These are phyloP conservation scores for Apiospora phragmitis DNA, from an alignment of 2,329 filamentous ascomycete species.

Conservation along the genomic window DNA sequence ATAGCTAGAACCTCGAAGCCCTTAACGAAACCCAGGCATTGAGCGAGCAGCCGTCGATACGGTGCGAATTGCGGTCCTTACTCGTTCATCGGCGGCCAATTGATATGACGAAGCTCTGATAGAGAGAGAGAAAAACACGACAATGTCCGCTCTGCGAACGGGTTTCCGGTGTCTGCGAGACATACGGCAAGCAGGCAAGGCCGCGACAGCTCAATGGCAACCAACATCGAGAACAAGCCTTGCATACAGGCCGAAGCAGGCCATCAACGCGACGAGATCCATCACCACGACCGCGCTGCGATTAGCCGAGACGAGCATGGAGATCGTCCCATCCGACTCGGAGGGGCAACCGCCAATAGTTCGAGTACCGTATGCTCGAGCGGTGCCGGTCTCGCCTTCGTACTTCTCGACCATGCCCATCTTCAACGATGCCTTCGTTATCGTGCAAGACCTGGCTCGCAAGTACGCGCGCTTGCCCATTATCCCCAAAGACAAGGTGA, in stretches of 20 bases:
- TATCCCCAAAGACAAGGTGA: conserved; percentile 63
- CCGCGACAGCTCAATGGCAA: conserved; percentile 23
- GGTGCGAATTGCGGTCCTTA: not conserved
- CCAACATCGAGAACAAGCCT: conserved; percentile 19
- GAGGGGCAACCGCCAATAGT: not conserved
- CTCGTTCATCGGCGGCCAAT: conserved; percentile 8
- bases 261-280: conserved; percentile 10
- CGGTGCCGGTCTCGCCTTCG: conserved; percentile 83
- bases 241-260: conserved; percentile 10
- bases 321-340: not conserved
- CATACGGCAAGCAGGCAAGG: conserved; percentile 19
- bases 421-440: conserved; percentile 83
- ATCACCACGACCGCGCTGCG: conserved; percentile 12
- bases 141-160: conserved; percentile 33
- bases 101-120: conserved; percentile 11
- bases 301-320: not conserved
- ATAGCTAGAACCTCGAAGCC: not conserved
- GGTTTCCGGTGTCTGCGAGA: conserved; percentile 31
- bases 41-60: conserved; percentile 3
- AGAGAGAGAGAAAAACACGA: conserved; percentile 14
- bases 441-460: conserved; percentile 69
- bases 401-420: conserved; percentile 87
- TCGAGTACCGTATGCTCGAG: conserved; percentile 57
- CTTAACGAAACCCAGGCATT: not conserved
- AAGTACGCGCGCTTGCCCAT: conserved; percentile 74